Evolutionary conservation across 2,329 filamentous ascomycete genomes (phyloP).

Genomic region (Kalaharituber pfeilii): DNA sequence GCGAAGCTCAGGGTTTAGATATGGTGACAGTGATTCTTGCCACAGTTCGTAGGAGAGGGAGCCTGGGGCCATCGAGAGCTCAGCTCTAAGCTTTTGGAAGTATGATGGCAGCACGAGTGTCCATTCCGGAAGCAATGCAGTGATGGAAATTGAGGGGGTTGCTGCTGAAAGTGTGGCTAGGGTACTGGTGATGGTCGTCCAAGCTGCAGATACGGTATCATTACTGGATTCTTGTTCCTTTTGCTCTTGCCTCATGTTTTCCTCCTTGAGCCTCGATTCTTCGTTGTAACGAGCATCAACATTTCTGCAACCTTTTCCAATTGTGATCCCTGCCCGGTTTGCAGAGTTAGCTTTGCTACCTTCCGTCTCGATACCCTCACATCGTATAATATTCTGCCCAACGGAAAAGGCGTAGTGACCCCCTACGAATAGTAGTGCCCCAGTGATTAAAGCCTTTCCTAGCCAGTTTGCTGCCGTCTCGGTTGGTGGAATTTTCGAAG

Average conservation of each 20-base stretch:
- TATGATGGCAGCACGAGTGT: conserved; percentile 57
- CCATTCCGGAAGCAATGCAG: conserved; percentile 67
- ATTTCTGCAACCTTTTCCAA: not conserved
- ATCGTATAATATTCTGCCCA: not conserved
- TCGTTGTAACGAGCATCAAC: no score
- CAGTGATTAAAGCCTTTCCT: not conserved
- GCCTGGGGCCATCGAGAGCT: conserved; percentile 72
- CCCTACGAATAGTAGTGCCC: not conserved
- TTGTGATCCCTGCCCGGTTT: not conserved
- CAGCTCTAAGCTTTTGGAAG: conserved; percentile 65
- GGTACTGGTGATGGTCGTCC: conserved; percentile 35
- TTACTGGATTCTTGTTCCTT: not conserved
- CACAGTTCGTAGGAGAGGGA: conserved; percentile 87
- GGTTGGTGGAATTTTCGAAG: not conserved
- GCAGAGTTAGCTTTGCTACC: not conserved
- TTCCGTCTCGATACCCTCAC: not conserved
- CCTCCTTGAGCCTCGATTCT: no score
- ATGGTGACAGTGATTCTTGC: conserved; percentile 71
- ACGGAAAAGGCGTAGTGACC: not conserved
- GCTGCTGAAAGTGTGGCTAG: conserved; percentile 29
- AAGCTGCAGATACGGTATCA: conserved; percentile 25
- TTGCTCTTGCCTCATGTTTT: not conserved
- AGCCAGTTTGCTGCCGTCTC: not conserved
- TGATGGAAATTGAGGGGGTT: conserved; percentile 33
- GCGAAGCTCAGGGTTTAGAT: conserved; percentile 69